phyloP scores from a whole-genome alignment of 176 grass and related monocot species.

The Ananas comosus region DNA sequence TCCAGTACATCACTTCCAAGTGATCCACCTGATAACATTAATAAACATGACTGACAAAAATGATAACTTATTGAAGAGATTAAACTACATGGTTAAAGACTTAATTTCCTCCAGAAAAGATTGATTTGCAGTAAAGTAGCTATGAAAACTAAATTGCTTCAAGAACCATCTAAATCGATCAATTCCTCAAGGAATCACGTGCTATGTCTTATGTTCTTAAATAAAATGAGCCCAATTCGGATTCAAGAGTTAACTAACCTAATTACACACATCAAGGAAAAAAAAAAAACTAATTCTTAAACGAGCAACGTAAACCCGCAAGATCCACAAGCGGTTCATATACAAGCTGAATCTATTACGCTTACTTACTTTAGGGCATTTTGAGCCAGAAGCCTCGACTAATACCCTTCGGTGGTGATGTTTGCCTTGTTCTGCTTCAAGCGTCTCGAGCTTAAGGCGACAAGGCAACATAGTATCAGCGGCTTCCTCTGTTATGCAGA shows the following conservation, averaged over 20 bases:
- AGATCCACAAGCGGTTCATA: background rate
- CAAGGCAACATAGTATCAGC: conserved; percentile 89
- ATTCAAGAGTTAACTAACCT: background rate
- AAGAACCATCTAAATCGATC: too few relatives aligned
- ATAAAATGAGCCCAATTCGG: too few relatives aligned
- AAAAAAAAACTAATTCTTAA: background rate
- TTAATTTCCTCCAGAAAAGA: background rate
- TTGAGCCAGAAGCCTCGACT: conserved; percentile 26
- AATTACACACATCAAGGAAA: background rate
- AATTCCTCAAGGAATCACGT: too few relatives aligned
- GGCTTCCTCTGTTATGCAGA: conserved; percentile 59
- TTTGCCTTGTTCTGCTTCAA: conserved; percentile 20
- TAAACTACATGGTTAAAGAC: background rate
- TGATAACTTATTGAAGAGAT: background rate
- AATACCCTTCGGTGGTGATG: conserved; percentile 16
- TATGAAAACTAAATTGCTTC: too few relatives aligned
- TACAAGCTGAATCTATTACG: background rate
- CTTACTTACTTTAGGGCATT: conserved; percentile 39
- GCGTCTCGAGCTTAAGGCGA: conserved; percentile 8
- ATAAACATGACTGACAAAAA: background rate
- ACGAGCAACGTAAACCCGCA: background rate
- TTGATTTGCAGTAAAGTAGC: too few relatives aligned
- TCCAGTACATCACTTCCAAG: too few relatives aligned
- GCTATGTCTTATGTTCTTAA: too few relatives aligned
- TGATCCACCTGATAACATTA: too few relatives aligned